Conservation (phyloP, 78 protist species). For the Tieghemostelium lacteum region DNA sequence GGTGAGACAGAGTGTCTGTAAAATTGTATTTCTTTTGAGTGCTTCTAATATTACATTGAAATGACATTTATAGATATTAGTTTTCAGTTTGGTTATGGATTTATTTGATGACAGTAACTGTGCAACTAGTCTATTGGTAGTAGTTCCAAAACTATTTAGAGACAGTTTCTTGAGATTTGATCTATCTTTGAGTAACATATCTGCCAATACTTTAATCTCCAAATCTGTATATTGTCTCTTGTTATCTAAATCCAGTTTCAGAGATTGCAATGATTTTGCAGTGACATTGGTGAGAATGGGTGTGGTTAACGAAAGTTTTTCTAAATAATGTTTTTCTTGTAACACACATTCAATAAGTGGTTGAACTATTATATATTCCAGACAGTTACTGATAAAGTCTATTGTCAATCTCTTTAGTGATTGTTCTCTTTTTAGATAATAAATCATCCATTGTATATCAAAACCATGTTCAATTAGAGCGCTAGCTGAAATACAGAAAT, state of each 20-base stretch:
- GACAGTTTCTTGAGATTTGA: constrained; percentile 14
- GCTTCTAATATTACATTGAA: constrained; percentile 2
- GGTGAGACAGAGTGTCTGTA: background rate
- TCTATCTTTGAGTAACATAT: background rate
- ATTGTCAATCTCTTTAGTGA: background rate
- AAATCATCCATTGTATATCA: background rate
- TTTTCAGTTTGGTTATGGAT: background rate
- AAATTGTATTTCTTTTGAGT: background rate
- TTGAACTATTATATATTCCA: background rate
- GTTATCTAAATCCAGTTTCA: background rate
- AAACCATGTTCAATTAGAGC: background rate
- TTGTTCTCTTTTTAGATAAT: background rate
- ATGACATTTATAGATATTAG: background rate
- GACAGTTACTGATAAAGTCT: constrained; percentile 7
- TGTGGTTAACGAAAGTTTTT: constrained; percentile 3
- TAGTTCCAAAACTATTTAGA: background rate
- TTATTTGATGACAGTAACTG: background rate
- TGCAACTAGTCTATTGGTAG: background rate
- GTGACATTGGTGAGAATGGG: background rate
- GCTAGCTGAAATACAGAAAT: background rate
- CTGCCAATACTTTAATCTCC: background rate
- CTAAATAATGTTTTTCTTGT: background rate
- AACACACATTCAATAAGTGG: background rate
- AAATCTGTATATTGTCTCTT: background rate
- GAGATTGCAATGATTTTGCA: background rate